Evolutionary conservation across 1,284 basidiomycete genomes (phyloP).

Genomic region (Heterobasidion annosum): DNA sequence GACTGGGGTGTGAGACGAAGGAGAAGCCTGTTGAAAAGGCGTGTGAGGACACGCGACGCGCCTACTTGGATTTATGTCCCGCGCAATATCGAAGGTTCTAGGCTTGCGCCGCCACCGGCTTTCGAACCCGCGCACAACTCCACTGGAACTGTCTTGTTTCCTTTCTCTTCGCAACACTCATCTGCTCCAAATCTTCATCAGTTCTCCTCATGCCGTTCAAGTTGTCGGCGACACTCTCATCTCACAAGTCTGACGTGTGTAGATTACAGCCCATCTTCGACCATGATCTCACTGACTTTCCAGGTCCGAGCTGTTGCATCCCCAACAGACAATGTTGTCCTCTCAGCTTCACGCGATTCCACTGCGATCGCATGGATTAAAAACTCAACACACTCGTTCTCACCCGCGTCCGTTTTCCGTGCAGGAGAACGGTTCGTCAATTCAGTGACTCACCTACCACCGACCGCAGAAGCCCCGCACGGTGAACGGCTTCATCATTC

Average conservation of each 20-base stretch:
- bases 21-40: too few species aligned
- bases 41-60: neutral
- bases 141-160: neutral
- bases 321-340: constrained; percentile 61
- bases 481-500: constrained; percentile 30
- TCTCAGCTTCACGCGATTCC: constrained; percentile 86
- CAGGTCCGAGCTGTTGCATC: constrained; percentile 72
- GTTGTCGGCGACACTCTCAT: constrained; percentile 69
- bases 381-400: constrained; percentile 40
- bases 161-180: neutral
- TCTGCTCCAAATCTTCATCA: neutral
- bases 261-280: neutral
- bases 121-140: neutral
- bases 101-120: neutral
- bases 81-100: constrained; percentile 4
- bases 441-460: constrained; percentile 70
- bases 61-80: neutral
- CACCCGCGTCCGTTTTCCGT: constrained; percentile 44
- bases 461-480: constrained; percentile 56
- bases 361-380: constrained; percentile 82
- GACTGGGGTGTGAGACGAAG: too few species aligned
- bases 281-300: constrained; percentile 13
- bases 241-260: constrained; percentile 71
- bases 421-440: constrained; percentile 77
- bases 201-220: constrained; percentile 61